Percentiles rank a stretch among this genome's conserved stretches.
Evolutionary conservation across 805 yeast genomes (phyloP).

Genomic region (Metschnikowia cubensis): DNA sequence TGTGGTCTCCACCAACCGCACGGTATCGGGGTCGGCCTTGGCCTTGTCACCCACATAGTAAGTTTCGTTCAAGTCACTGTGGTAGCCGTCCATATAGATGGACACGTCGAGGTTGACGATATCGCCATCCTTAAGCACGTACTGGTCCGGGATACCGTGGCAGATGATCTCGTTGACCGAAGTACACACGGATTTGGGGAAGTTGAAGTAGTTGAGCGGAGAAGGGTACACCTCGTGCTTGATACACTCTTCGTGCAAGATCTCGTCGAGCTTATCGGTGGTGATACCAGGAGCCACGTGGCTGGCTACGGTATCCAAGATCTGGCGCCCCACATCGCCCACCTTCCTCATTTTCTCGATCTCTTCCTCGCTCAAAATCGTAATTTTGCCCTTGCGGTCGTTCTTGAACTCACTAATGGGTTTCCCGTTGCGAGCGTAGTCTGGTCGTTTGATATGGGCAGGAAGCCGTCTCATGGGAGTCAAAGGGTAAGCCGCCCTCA

Average conservation of each 20-base stretch:
- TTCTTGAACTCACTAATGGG: conserved; percentile 75
- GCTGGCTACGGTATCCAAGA: conserved; percentile 85
- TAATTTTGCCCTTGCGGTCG: conserved; percentile 65
- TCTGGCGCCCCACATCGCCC: conserved; percentile 76
- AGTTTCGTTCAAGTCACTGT: conserved; percentile 93
- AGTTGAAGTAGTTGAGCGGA: conserved; percentile 89
- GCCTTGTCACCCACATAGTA: conserved; percentile 94
- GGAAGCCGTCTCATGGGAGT: conserved; percentile 71
- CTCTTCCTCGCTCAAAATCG: conserved; percentile 60
- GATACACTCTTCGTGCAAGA: conserved; percentile 84
- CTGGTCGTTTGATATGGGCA: conserved; percentile 67
- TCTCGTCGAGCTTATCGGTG: conserved; percentile 84
- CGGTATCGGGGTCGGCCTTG: conserved; percentile 70
- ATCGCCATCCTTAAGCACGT: conserved; percentile 87
- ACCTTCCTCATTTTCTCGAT: conserved; percentile 72
- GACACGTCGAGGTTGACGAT: conserved; percentile 89
- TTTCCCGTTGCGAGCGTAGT: conserved; percentile 75
- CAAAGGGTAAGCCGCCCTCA: conserved; percentile 80
- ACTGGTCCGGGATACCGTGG: conserved; percentile 94
- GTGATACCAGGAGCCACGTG: conserved; percentile 84
- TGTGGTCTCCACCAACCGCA: conserved; percentile 81
- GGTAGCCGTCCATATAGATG: conserved; percentile 80
- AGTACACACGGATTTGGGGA: conserved; percentile 88
- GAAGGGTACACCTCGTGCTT: conserved; percentile 92
- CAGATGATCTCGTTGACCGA: conserved; percentile 94